Conservation (phyloP, 352 stramenopile genomes). For the Aphanomyces stellatus region DNA sequence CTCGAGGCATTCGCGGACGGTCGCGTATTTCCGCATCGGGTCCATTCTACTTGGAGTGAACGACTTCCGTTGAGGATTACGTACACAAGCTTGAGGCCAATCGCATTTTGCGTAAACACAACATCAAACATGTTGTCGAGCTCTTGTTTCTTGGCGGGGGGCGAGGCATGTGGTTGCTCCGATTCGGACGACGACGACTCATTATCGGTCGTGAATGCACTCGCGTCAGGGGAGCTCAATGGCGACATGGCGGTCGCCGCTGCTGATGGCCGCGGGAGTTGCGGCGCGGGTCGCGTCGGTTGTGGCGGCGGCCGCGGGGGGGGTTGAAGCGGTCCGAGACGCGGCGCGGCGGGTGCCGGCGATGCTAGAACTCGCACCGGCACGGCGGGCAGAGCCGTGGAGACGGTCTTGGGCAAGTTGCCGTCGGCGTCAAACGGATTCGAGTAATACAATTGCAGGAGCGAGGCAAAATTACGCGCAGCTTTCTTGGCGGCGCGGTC, state of each 20-base stretch:
- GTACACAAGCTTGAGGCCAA: constrained; percentile 63
- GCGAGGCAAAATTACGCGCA: constrained; percentile 49
- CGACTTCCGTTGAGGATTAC: too few relatives aligned
- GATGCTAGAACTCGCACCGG: too few relatives aligned
- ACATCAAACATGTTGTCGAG: constrained; percentile 74
- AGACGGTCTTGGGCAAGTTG: background rate
- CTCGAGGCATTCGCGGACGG: constrained; percentile 79
- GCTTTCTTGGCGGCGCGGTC: constrained; percentile 35
- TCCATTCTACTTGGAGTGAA: constrained; percentile 23
- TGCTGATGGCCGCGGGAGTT: too few relatives aligned
- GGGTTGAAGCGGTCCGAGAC: too few relatives aligned
- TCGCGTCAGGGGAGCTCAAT: constrained; percentile 25
- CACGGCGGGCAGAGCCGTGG: background rate
- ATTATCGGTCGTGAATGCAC: constrained; percentile 22
- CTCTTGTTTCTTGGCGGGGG: constrained; percentile 23
- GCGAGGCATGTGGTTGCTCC: constrained; percentile 27
- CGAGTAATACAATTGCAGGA: constrained; percentile 45
- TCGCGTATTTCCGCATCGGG: constrained; percentile 56
- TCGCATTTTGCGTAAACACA: constrained; percentile 79
- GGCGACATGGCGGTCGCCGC: too few relatives aligned
- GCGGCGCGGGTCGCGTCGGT: background rate
- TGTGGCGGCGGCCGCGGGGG: too few relatives aligned
- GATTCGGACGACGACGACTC: constrained; percentile 39
- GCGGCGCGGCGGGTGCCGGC: too few relatives aligned
- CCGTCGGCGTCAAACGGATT: too few relatives aligned